phyloP scores from a whole-genome alignment of 805 yeast species.

The Candida lessepsii region DNA sequence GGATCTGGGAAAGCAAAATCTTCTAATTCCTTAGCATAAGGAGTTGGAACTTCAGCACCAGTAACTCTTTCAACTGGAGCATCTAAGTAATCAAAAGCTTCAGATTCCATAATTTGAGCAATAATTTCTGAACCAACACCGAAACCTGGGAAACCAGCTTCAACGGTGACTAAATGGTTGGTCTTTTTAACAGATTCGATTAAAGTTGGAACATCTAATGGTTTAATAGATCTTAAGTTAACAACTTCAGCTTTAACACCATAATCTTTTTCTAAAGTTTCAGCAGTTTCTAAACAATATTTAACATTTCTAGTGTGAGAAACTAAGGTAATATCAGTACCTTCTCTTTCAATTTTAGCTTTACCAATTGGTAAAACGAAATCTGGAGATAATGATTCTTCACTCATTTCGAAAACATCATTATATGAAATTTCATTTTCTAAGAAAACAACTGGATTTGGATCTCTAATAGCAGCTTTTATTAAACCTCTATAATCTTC shows the following conservation, averaged over 20 bases:
- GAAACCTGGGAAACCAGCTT: constrained; percentile 96
- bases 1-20: constrained; percentile 98
- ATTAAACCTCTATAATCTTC: constrained; percentile 95
- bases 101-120: constrained; percentile 97
- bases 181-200: constrained; percentile 92
- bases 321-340: constrained; percentile 85
- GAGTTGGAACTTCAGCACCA: constrained; percentile 99
- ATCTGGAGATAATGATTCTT: constrained; percentile 86
- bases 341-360: constrained; percentile 93
- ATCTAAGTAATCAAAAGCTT: constrained; percentile 96
- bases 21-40: constrained; percentile 94
- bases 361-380: constrained; percentile 90
- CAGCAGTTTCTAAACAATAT: constrained; percentile 88
- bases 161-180: constrained; percentile 92
- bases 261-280: constrained; percentile 74
- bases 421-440: constrained; percentile 96
- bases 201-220: constrained; percentile 86
- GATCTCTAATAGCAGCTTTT: constrained; percentile 97
- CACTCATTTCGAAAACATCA: constrained; percentile 84
- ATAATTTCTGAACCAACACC: constrained; percentile 98
- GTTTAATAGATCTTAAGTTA: constrained; percentile 96
- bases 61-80: constrained; percentile 98
- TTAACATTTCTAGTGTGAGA: constrained; percentile 90
- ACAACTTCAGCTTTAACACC: constrained; percentile 91
- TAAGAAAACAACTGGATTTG: constrained; percentile 93